Conservation (phyloP, 768 basidiomycete genomes). For the Phlebiopsis flavidoalba region DNA sequence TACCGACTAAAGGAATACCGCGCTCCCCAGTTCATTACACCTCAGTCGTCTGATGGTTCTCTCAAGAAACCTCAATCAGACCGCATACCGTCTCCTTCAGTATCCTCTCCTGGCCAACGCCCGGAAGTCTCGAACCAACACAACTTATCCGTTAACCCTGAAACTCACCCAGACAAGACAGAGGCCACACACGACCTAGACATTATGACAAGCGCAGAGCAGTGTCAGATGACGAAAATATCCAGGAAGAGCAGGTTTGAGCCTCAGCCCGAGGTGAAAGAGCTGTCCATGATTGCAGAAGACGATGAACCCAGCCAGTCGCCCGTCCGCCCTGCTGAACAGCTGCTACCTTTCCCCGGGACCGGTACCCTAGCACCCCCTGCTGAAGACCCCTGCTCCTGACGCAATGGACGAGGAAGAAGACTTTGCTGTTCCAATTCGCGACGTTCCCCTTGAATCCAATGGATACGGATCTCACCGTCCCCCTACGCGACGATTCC, state of each 20-base stretch:
- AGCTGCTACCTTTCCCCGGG: too few species aligned
- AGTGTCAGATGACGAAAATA: too few species aligned
- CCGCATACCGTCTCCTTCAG: too few species aligned
- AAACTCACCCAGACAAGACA: too few species aligned
- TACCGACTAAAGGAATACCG: background rate
- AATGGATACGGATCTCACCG: slow-evolving; percentile 21
- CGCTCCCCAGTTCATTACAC: background rate
- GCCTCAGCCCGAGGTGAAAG: slow-evolving; percentile 21
- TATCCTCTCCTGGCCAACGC: too few species aligned
- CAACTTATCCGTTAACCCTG: too few species aligned
- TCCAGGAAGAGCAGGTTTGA: too few species aligned
- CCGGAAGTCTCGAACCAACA: too few species aligned
- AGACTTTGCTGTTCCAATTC: background rate
- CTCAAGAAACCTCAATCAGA: too few species aligned
- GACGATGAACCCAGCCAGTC: slow-evolving; percentile 47
- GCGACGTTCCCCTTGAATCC: background rate
- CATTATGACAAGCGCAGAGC: too few species aligned
- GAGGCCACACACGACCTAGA: too few species aligned
- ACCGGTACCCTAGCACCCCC: too few species aligned
- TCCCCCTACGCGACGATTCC: slow-evolving; percentile 33
- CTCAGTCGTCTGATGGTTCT: background rate
- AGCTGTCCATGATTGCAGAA: slow-evolving; percentile 68
- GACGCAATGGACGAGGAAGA: background rate
- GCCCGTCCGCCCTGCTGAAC: background rate
- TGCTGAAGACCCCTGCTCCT: background rate